Evolutionary conservation across 345 rosid genomes (phyloP), one percentile per base, ranked within the genome.

Genomic region (Eucalyptus pauciflora): DNA sequence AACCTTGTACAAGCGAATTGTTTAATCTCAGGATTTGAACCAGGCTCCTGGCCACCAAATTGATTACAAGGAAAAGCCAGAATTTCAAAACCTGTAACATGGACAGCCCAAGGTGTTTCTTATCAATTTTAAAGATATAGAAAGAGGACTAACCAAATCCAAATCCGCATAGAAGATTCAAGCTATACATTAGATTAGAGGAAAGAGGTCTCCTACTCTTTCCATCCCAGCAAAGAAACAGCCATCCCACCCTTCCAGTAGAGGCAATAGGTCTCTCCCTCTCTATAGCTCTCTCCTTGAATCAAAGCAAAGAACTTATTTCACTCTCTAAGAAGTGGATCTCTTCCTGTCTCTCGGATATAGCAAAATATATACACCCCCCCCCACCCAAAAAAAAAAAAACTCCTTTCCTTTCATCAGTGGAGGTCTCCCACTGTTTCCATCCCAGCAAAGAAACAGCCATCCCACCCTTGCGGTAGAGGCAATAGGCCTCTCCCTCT

Each of bases 11-110:
- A 96, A 24, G 97, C 99, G 31, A 93, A 93, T 50, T 96, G 91
- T 91, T 96, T 94, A 88, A 97, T 97, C 92, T 97, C 96, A 15
- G 96, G 91, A 88, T 95, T 97, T 88, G 94, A 93, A 56, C 96
- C 99, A 17, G 98, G 99, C 91, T 96, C 99, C 93, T 97, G 99
- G 58, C 95, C 94, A 7, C 96, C 96, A 85, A 97, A 97, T 87
- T 96, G 99, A 91, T 97, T 97, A 95, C 99, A 97, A 67, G 99
- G 99, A 90, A 96, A 96, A 90, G 99, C 98, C 88, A 96, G 90
- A 92, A 97, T 95, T 92, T 96, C 99, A 88, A 97, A 94, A 60
- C 99, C 98, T 97, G 93, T 33, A 67, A 87, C 7, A 48, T 52
- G 86, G 86, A 89, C 86, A 69, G 60, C 45, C 80, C 29, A 37